Base-by-base conservation (phyloP, 257 asterid species). In the Nicotiana attenuata region DNA sequence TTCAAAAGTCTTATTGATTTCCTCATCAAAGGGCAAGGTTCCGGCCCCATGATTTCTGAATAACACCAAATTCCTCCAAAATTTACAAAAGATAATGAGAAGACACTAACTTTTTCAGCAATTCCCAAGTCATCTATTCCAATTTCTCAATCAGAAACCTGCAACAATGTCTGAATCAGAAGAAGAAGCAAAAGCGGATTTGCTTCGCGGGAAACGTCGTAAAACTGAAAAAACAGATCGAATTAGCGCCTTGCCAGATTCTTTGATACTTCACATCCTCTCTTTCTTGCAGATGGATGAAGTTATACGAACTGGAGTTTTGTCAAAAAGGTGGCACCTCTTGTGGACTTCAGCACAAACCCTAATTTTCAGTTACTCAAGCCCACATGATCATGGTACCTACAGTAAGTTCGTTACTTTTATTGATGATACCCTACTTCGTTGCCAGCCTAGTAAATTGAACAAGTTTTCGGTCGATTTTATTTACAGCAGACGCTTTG, bases 311-410 rank as follows among this genome's bases (percentile, higher is more conserved):
- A 61, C 83, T 10, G 65, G 55, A 10, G 0, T 65, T 28, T 24
- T 80, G 13, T 50, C 77, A n/a, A 80, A 65, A 64, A 47, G 76
- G 35, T 80, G 76, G 76, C n/a, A 55, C 1, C 41, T 63, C 15
- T 52, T 80, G 31, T 80, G 83, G 83, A 52, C 83, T 45, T 64
- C 59, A 24, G 61, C 69, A n/a, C 77, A 64, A 24, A 47, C 28
- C 41, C 47, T 80, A 33, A 13, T 60, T 35, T 80, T 80, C 81
- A 28, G 35, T 3, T 31, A 14, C 55, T 31, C 29, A 33, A 52
- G 55, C 2, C 55, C 45, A 45, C 47, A 31, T 45, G 10, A 71
- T 20, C 17, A 22, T 53, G 31, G 3, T 41, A 28, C 22, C 22
- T 41, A 41, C 11, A 71, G 11, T 41, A 16, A 24, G 7, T 71